Conservation (phyloP, 805 yeast species). For the Starmera quercuum region DNA sequence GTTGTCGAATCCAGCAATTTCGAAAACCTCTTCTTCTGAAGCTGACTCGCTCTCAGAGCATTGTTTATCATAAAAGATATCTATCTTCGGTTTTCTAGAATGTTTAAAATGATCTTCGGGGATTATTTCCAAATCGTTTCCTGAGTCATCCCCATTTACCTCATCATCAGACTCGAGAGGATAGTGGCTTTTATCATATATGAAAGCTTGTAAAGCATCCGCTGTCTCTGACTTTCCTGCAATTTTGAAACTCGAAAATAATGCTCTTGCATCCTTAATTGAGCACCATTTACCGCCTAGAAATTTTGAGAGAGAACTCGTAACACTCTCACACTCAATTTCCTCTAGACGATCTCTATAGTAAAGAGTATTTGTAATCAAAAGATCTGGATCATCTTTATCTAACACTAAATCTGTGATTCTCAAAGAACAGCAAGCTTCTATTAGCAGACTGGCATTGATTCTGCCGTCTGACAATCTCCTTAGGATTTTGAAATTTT, state of each 20-base stretch:
- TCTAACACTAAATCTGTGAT: constrained; percentile 11
- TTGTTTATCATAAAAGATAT: constrained; percentile 1
- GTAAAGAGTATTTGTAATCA: constrained; percentile 16
- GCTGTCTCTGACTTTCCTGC: constrained; percentile 1
- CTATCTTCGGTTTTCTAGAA: neutral
- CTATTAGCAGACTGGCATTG: constrained; percentile 12
- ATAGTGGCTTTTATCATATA: neutral
- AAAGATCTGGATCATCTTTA: constrained; percentile 20
- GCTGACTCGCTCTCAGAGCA: constrained; percentile 6
- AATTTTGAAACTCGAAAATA: constrained; percentile 5
- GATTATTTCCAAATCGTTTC: constrained; percentile 1
- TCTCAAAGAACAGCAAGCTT: constrained; percentile 9
- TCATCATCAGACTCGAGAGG: neutral
- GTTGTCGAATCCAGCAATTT: neutral
- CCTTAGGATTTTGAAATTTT: constrained; percentile 4
- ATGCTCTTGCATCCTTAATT: constrained; percentile 11
- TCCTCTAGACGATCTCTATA: constrained; percentile 16
- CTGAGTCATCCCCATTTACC: constrained; percentile 1
- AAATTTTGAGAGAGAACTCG: constrained; percentile 1
- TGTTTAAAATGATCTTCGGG: constrained; percentile 6
- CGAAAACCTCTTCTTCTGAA: constrained; percentile 7
- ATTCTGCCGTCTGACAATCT: constrained; percentile 20
- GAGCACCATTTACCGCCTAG: constrained; percentile 22
- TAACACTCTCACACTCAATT: constrained; percentile 13
- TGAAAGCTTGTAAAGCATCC: neutral